Evolutionary conservation across 2,329 filamentous ascomycete species (phyloP).

Genomic region (Colletotrichum sansevieriae): DNA sequence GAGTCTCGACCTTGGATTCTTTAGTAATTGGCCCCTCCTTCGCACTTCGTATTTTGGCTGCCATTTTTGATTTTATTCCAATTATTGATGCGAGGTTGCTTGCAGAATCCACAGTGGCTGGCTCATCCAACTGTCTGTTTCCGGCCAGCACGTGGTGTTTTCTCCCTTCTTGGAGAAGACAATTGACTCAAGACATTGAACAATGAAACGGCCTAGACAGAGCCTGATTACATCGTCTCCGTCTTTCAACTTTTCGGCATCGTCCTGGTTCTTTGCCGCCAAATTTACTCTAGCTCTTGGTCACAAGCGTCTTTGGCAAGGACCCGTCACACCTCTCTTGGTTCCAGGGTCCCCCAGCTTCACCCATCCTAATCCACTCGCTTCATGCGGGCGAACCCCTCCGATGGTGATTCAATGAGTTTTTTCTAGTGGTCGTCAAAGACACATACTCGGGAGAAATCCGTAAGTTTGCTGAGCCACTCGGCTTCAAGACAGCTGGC

Average conservation of each 20-base stretch:
- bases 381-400: neutral
- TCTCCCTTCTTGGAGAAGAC: neutral
- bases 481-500: conserved; percentile 16
- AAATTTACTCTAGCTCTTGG: conserved; percentile 12
- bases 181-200: conserved; percentile 10
- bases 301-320: conserved; percentile 32
- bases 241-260: conserved; percentile 4
- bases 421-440: neutral
- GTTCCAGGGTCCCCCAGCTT: conserved; percentile 23
- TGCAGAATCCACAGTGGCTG: conserved; percentile 13
- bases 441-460: neutral
- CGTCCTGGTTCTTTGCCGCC: neutral
- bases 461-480: conserved; percentile 22
- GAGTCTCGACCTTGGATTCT: too few species aligned
- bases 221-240: neutral
- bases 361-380: conserved; percentile 14
- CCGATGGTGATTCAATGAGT: neutral
- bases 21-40: too few species aligned
- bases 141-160: conserved; percentile 24
- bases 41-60: too few species aligned
- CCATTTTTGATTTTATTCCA: too few species aligned
- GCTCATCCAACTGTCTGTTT: neutral
- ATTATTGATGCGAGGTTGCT: conserved; percentile 3
- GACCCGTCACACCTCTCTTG: neutral
- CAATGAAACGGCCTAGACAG: conserved; percentile 16